These are phyloP conservation scores for Diaporthe helianthi DNA, from an alignment of 2,329 filamentous ascomycete species.

Conservation along the genomic window DNA sequence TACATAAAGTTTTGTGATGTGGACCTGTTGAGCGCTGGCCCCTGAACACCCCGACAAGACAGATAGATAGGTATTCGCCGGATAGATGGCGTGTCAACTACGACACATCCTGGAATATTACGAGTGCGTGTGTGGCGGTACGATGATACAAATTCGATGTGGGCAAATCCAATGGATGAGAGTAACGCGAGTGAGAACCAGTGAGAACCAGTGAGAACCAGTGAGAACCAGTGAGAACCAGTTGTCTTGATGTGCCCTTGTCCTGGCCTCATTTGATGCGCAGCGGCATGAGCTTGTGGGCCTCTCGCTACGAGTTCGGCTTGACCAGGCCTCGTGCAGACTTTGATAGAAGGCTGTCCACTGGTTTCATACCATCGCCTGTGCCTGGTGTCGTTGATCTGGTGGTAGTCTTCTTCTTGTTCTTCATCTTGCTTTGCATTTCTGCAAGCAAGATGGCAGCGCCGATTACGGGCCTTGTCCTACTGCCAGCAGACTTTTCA, in stretches of 20 bases:
- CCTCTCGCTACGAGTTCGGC: constrained; percentile 1
- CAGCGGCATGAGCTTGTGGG: not conserved
- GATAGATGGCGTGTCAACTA: constrained; percentile 4
- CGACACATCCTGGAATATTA: constrained; percentile 11
- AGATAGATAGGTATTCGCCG: constrained; percentile 12
- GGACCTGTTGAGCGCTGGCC: not conserved
- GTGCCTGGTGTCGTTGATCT: constrained; percentile 14
- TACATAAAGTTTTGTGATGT: constrained; percentile 20
- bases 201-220: no score
- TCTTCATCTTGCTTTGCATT: constrained; percentile 33
- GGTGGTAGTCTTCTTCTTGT: constrained; percentile 27
- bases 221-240: no score
- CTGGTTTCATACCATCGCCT: not conserved
- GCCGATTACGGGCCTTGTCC: constrained; percentile 25
- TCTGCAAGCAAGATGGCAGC: constrained; percentile 30
- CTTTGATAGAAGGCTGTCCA: not conserved
- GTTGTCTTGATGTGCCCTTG: not conserved
- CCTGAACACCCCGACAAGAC: not conserved
- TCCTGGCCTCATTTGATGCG: not conserved
- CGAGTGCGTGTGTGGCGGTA: not conserved
- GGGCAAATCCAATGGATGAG: not conserved
- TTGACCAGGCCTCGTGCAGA: constrained; percentile 5
- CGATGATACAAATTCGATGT: not conserved
- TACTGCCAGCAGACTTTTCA: constrained; percentile 30
- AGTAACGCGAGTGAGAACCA: not conserved